A percentile compares a stretch with the other conserved stretches of the same genome.
Conservation (phyloP, 1,139 yeast genomes). For the Yamadazyma triangularis region DNA sequence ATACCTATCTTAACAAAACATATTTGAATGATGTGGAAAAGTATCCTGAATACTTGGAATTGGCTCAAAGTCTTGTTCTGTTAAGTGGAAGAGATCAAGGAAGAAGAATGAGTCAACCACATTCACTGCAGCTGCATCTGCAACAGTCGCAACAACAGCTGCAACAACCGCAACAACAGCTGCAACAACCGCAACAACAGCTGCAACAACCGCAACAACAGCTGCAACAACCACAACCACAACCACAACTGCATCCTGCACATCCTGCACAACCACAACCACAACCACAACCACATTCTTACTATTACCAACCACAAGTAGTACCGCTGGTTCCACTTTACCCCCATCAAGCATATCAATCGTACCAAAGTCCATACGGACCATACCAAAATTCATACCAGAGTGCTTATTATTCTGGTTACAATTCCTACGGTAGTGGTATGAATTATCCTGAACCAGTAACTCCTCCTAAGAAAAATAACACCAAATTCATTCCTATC, state of each 20-base stretch:
- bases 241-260: slow-evolving; percentile 3
- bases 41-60: slow-evolving; percentile 46
- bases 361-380: no score
- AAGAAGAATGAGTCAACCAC: slow-evolving; percentile 3
- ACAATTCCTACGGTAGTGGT: no score
- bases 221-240: slow-evolving; percentile 2
- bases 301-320: no score
- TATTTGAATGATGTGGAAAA: slow-evolving; percentile 41
- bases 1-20: slow-evolving; percentile 45
- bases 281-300: slow-evolving; percentile 21
- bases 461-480: slow-evolving; percentile 36
- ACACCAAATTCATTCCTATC: slow-evolving; percentile 35
- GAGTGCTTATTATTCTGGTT: slow-evolving; percentile 14
- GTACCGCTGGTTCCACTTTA: no score
- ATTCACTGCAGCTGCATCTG: slow-evolving; percentile 1
- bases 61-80: slow-evolving; percentile 41
- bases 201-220: slow-evolving; percentile 1
- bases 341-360: no score
- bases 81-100: slow-evolving; percentile 20
- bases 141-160: slow-evolving; percentile 2
- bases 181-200: slow-evolving; percentile 2
- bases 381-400: slow-evolving; percentile 7
- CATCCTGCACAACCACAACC: slow-evolving; percentile 10
- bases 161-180: slow-evolving; percentile 5
- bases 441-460: slow-evolving; percentile 17